Percentiles rank a stretch among this genome's conserved stretches.
Conservation (phyloP, 73 alveolate genomes). For the Paraurostyla sp. region DNA sequence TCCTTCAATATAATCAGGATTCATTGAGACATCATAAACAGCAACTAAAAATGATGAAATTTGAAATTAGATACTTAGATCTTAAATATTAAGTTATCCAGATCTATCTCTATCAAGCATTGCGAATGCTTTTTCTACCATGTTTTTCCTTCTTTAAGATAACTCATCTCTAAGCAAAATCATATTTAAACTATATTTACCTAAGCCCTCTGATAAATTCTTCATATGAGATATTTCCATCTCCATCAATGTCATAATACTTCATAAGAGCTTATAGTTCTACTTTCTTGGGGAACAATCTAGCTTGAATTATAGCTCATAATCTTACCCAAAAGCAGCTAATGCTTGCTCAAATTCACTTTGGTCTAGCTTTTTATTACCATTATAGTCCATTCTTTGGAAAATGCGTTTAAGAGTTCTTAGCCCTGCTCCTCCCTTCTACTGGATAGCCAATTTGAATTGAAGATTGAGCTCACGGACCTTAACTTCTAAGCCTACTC, state of each 20-base stretch:
- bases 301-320: neutral
- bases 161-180: slow-evolving; percentile 60
- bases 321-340: slow-evolving; percentile 71
- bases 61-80: slow-evolving; percentile 30
- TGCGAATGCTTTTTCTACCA: slow-evolving; percentile 70
- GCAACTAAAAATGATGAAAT: neutral
- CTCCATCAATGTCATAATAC: slow-evolving; percentile 76
- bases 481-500: slow-evolving; percentile 67
- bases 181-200: neutral
- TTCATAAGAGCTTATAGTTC: slow-evolving; percentile 74
- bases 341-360: slow-evolving; percentile 77
- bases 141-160: slow-evolving; percentile 65
- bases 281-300: slow-evolving; percentile 74
- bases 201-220: slow-evolving; percentile 75
- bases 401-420: slow-evolving; percentile 64
- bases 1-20: slow-evolving; percentile 87
- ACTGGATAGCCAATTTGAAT: slow-evolving; percentile 66
- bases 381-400: slow-evolving; percentile 76
- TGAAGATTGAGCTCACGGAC: slow-evolving; percentile 75
- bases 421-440: slow-evolving; percentile 71
- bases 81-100: slow-evolving; percentile 65
- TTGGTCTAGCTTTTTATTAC: slow-evolving; percentile 69
- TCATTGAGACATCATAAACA: slow-evolving; percentile 77
- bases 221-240: slow-evolving; percentile 68
- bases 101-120: slow-evolving; percentile 76